Conservation (phyloP, 177 flowering plant species). For the Tripterygium wilfordii region DNA sequence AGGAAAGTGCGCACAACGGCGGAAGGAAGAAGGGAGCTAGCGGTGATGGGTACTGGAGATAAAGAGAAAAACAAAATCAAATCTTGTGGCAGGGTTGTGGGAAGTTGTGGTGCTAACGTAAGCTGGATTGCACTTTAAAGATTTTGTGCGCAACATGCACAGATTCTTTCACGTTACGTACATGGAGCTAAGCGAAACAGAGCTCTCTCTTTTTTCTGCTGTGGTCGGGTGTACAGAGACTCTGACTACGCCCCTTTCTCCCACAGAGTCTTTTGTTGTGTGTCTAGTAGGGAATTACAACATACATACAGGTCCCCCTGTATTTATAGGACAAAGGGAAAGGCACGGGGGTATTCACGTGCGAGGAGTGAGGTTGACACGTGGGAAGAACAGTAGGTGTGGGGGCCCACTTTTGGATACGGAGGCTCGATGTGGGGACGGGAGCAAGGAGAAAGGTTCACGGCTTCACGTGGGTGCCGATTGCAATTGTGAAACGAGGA, state of each 20-base stretch:
- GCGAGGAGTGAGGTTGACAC: conserved; percentile 33
- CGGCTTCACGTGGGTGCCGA: conserved; percentile 62
- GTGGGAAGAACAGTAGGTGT: conserved; percentile 19
- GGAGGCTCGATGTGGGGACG: conserved; percentile 75
- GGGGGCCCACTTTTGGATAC: conserved; percentile 45
- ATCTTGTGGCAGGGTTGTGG: conserved; percentile 35
- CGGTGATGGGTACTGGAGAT: too few relatives aligned
- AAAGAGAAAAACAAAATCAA: conserved; percentile 17
- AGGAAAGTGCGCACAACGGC: conserved; percentile 19
- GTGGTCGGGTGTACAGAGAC: too few relatives aligned
- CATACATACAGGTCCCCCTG: conserved; percentile 13
- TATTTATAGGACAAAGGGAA: conserved; percentile 40
- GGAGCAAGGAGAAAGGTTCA: conserved; percentile 13
- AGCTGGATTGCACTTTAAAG: conserved; percentile 54
- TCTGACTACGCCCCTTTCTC: too few relatives aligned
- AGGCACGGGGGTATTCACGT: conserved; percentile 30
- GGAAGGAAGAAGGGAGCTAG: background rate
- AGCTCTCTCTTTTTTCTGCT: background rate
- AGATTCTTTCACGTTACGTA: conserved; percentile 28
- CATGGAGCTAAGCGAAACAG: too few relatives aligned
- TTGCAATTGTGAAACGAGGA: too few relatives aligned
- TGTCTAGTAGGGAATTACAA: background rate
- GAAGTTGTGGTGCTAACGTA: conserved; percentile 48
- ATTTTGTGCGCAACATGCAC: conserved; percentile 54
- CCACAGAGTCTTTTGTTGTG: too few relatives aligned